Percentiles rank a stretch among this genome's conserved stretches.
These are phyloP conservation scores for Ophiostoma australiae DNA, from an alignment of 2,329 filamentous ascomycete genomes.

Conservation along the genomic window DNA sequence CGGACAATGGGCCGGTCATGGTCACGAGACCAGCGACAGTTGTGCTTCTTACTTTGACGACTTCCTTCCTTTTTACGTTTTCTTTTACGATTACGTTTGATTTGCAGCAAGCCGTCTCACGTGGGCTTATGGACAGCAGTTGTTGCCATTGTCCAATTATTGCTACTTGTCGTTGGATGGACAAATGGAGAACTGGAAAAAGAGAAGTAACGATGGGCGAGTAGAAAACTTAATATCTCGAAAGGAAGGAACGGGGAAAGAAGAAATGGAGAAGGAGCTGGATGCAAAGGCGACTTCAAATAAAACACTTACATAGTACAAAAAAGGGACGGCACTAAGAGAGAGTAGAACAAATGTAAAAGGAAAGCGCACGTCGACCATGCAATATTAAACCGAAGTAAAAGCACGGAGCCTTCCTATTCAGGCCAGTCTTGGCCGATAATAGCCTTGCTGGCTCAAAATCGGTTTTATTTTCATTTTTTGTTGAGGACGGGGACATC, in stretches of 20 bases:
- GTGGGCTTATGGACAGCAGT: background rate
- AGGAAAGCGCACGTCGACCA: background rate
- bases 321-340: background rate
- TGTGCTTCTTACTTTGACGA: background rate
- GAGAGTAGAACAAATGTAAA: background rate
- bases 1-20: background rate
- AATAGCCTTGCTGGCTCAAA: background rate
- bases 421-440: conserved; percentile 2
- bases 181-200: conserved; percentile 12
- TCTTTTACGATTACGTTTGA: background rate
- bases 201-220: background rate
- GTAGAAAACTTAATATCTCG: background rate
- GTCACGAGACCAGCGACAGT: background rate
- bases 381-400: background rate
- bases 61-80: background rate
- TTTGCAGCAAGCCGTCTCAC: background rate
- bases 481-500: conserved; percentile 14
- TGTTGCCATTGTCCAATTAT: background rate
- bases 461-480: background rate
- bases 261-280: background rate
- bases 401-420: conserved; percentile 1
- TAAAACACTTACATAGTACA: background rate
- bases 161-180: background rate
- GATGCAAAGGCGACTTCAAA: background rate
- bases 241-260: background rate